These are phyloP conservation scores for Plasmodium coatneyi DNA, from an alignment of 169 alveolate species.

Conservation along the genomic window DNA sequence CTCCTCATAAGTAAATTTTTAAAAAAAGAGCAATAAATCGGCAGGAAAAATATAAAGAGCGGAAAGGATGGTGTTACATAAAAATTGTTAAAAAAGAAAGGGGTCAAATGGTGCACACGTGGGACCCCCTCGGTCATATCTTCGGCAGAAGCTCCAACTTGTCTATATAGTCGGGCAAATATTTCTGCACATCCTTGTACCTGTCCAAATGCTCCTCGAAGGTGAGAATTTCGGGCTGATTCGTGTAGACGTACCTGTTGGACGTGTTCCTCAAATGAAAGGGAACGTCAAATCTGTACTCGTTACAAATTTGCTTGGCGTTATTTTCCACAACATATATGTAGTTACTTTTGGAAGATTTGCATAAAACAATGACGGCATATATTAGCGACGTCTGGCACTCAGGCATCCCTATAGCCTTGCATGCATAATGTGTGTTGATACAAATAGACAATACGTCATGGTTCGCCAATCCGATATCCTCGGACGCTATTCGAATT, in stretches of 20 bases:
- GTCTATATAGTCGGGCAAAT: constrained; percentile 58
- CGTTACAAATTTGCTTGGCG: constrained; percentile 70
- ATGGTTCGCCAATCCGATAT: constrained; percentile 67
- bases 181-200: constrained; percentile 58
- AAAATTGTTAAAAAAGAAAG: neutral
- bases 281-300: constrained; percentile 54
- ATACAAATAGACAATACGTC: constrained; percentile 50
- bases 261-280: constrained; percentile 61
- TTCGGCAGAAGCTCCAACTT: constrained; percentile 52
- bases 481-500: constrained; percentile 75
- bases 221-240: constrained; percentile 72
- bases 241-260: constrained; percentile 49
- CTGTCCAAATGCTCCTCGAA: constrained; percentile 53
- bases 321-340: constrained; percentile 52
- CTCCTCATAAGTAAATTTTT: neutral
- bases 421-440: constrained; percentile 73
- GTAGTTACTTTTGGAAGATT: constrained; percentile 69
- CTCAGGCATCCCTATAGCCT: constrained; percentile 76
- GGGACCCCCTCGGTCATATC: neutral
- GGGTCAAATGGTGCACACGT: neutral
- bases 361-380: constrained; percentile 72
- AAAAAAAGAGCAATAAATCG: neutral
- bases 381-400: constrained; percentile 68
- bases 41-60: neutral
- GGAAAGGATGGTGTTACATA: neutral